Evolutionary conservation across 495 filamentous ascomycete genomes (phyloP).

Genomic region (Trichocladium antarcticum): DNA sequence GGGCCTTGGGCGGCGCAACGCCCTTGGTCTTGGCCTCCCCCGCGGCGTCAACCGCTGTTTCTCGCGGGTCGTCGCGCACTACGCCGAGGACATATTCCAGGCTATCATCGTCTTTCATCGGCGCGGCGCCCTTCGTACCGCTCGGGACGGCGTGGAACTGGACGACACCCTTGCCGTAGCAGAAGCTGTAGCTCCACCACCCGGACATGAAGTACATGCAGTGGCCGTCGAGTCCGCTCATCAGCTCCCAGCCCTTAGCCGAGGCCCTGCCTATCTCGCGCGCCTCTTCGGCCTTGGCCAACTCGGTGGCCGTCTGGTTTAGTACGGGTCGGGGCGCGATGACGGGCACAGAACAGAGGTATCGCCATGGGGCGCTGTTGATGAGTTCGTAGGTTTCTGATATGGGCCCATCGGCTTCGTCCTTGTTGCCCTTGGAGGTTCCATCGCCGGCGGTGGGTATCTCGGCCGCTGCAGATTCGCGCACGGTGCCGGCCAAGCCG

Average conservation of each 20-base stretch:
- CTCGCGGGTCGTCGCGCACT: slow-evolving; percentile 23
- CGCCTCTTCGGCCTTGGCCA: slow-evolving; percentile 61
- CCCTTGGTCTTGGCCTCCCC: slow-evolving; percentile 18
- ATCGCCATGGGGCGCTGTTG: slow-evolving; percentile 54
- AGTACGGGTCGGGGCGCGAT: slow-evolving; percentile 43
- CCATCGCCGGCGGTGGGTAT: background rate
- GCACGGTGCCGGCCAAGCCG: slow-evolving; percentile 28
- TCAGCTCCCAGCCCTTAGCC: slow-evolving; percentile 77
- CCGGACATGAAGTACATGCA: slow-evolving; percentile 87
- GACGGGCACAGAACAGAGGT: slow-evolving; percentile 76
- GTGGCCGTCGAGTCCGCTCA: slow-evolving; percentile 70
- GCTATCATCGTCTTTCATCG: slow-evolving; percentile 62
- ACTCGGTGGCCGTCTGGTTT: slow-evolving; percentile 50
- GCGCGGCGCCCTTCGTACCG: slow-evolving; percentile 48
- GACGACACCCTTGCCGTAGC: slow-evolving; percentile 75
- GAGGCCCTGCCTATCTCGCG: slow-evolving; percentile 78
- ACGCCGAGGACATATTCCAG: slow-evolving; percentile 72
- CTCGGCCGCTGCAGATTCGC: slow-evolving; percentile 23
- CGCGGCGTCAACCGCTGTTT: slow-evolving; percentile 22
- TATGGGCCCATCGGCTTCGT: slow-evolving; percentile 12
- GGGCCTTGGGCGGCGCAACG: slow-evolving; percentile 41
- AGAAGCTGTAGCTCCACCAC: slow-evolving; percentile 97
- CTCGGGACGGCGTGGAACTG: slow-evolving; percentile 82
- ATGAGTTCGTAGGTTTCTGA: slow-evolving; percentile 60
- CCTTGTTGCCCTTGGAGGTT: slow-evolving; percentile 1